These are phyloP conservation scores for Clonostachys chloroleuca DNA, from an alignment of 2,329 filamentous ascomycete genomes.

Conservation along the genomic window DNA sequence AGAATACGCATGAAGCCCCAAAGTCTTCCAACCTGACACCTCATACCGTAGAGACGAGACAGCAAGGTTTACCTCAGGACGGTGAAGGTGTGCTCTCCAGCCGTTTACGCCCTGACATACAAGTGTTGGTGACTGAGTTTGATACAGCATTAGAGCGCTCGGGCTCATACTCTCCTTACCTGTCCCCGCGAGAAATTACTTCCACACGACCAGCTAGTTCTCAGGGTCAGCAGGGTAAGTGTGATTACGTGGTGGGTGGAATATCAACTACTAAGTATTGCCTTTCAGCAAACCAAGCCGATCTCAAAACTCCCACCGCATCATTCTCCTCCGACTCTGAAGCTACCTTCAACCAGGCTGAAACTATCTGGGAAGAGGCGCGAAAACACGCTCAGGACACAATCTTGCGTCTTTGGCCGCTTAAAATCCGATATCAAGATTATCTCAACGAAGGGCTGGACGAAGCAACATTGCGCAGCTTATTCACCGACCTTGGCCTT, in stretches of 20 bases:
- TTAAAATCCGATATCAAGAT: constrained; percentile 70
- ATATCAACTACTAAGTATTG: too few relatives aligned
- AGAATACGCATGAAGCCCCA: neutral
- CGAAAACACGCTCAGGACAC: constrained; percentile 61
- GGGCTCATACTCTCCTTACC: constrained; percentile 46
- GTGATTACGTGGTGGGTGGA: too few relatives aligned
- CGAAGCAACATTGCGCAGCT: constrained; percentile 50
- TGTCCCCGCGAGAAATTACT: constrained; percentile 42
- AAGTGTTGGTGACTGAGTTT: neutral
- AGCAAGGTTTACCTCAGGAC: too few relatives aligned
- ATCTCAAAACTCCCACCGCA: too few relatives aligned
- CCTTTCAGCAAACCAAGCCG: too few relatives aligned
- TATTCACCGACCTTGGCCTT: constrained; percentile 68
- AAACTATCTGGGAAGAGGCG: constrained; percentile 11
- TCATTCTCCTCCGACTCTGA: too few relatives aligned
- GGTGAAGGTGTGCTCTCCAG: too few relatives aligned
- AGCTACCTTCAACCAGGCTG: constrained; percentile 6
- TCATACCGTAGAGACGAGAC: too few relatives aligned
- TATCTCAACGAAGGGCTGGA: constrained; percentile 72
- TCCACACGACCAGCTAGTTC: too few relatives aligned
- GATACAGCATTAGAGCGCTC: constrained; percentile 27
- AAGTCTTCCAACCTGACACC: too few relatives aligned
- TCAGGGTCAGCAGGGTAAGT: too few relatives aligned
- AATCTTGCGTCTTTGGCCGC: constrained; percentile 57
- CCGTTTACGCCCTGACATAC: too few relatives aligned